Evolutionary conservation across 805 yeast genomes (phyloP).

Genomic region (Candida maesae): DNA sequence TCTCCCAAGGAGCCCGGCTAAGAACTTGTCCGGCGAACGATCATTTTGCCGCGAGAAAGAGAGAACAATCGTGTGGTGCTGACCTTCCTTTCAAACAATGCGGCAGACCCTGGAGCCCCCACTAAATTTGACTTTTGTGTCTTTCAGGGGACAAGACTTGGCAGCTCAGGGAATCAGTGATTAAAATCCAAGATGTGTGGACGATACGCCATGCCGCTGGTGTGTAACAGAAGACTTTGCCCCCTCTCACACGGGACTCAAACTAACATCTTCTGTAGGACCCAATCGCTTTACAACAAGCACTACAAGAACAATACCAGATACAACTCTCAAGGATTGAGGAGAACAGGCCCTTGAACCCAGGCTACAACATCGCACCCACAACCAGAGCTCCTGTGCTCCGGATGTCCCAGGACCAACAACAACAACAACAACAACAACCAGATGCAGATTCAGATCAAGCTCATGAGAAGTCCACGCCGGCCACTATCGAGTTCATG

Average conservation of each 20-base stretch:
- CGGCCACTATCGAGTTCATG: slow-evolving; percentile 47
- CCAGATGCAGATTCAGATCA: no score
- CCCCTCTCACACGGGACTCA: no score
- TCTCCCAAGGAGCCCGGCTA: no score
- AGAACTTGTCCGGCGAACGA: no score
- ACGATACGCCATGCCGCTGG: slow-evolving; percentile 48
- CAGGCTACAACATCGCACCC: slow-evolving; percentile 61
- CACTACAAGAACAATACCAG: slow-evolving; percentile 11
- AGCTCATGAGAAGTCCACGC: background rate
- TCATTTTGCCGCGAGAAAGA: no score
- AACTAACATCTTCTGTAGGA: slow-evolving; percentile 14
- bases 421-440: slow-evolving; percentile 2
- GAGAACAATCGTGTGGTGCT: no score
- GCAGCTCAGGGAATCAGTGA: no score
- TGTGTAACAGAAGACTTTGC: no score
- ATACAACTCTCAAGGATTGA: slow-evolving; percentile 5
- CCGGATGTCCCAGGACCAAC: slow-evolving; percentile 2
- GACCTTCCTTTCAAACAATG: no score
- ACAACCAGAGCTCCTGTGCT: slow-evolving; percentile 45
- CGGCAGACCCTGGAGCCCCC: no score
- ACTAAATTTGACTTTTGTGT: no score
- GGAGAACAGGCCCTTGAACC: slow-evolving; percentile 24
- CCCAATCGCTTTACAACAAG: slow-evolving; percentile 9
- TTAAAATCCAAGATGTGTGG: slow-evolving; percentile 50
- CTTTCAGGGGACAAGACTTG: no score